These are phyloP conservation scores for Alternaria longipes DNA, from an alignment of 2,329 filamentous ascomycete species.

Conservation along the genomic window DNA sequence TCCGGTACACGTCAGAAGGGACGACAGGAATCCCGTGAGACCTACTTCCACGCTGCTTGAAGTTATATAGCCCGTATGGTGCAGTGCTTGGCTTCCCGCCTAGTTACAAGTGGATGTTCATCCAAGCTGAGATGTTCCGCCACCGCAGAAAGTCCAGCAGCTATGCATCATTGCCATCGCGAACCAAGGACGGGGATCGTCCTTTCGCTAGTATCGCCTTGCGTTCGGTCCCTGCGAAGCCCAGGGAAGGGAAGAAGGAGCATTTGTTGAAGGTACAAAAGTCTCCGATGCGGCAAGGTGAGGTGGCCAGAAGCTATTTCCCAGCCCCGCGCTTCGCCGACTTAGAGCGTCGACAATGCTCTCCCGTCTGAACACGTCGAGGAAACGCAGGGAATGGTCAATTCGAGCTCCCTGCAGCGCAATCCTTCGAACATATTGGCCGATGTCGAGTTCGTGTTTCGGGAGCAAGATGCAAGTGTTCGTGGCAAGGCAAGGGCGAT, in stretches of 20 bases:
- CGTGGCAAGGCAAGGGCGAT: constrained; percentile 22
- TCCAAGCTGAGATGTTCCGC: constrained; percentile 44
- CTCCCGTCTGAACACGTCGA: constrained; percentile 27
- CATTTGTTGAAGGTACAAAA: constrained; percentile 39
- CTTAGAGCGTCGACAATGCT: constrained; percentile 35
- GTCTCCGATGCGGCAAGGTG: constrained; percentile 34
- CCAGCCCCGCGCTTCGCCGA: constrained; percentile 36
- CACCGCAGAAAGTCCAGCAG: constrained; percentile 35
- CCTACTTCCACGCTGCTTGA: constrained; percentile 5
- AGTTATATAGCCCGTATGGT: constrained; percentile 16
- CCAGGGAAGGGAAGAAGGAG: constrained; percentile 35
- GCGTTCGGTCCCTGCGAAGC: constrained; percentile 26
- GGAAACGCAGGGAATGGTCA: constrained; percentile 24
- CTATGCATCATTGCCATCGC: constrained; percentile 31
- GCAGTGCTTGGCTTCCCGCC: constrained; percentile 36
- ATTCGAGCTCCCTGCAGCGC: constrained; percentile 39
- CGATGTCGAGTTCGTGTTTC: constrained; percentile 42
- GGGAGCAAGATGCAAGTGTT: constrained; percentile 24
- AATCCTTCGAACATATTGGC: constrained; percentile 35
- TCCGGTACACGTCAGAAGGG: constrained; percentile 3
- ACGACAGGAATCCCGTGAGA: constrained; percentile 1
- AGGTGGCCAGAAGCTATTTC: constrained; percentile 32
- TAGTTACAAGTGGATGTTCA: constrained; percentile 33
- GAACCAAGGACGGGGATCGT: constrained; percentile 32
- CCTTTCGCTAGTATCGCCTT: constrained; percentile 33